These are phyloP conservation scores for Pythium brachiatum DNA, from an alignment of 352 stramenopile species.

Conservation along the genomic window DNA sequence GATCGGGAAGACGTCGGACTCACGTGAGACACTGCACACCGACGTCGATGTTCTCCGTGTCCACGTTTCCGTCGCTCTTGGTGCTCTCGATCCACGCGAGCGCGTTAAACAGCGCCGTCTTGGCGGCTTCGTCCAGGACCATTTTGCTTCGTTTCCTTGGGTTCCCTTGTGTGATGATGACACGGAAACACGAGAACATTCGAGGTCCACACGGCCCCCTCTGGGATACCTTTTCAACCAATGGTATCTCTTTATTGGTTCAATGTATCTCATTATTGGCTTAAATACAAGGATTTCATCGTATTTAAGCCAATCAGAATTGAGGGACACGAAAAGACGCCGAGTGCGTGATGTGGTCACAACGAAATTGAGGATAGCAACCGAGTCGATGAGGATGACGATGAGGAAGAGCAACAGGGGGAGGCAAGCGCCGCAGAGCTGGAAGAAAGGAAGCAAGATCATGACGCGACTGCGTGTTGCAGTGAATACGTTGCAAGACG, in stretches of 20 bases:
- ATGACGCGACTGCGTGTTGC: constrained; percentile 36
- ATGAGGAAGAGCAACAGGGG: constrained; percentile 2
- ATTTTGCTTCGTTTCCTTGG: constrained; percentile 9
- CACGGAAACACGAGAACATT: constrained; percentile 2
- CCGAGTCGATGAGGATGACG: constrained; percentile 6
- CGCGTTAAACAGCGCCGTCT: constrained; percentile 70
- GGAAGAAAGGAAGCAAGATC: constrained; percentile 34
- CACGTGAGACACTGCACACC: constrained; percentile 62
- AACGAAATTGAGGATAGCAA: neutral
- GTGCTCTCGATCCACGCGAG: constrained; percentile 65
- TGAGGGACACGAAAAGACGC: neutral
- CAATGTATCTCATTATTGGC: neutral
- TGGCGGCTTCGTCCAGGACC: constrained; percentile 36
- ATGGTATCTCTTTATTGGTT: neutral
- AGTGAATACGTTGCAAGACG: constrained; percentile 39
- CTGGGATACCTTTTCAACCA: neutral
- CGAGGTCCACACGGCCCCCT: neutral
- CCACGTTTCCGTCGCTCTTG: constrained; percentile 52
- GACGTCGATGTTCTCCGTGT: constrained; percentile 65
- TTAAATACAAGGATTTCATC: neutral
- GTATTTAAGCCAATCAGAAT: neutral
- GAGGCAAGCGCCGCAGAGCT: constrained; percentile 31
- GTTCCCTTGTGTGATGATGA: constrained; percentile 6
- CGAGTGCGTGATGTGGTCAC: neutral
- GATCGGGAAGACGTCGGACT: constrained; percentile 14